Conservation (phyloP, 2,329 filamentous ascomycete species). For the Diaporthe velutina region DNA sequence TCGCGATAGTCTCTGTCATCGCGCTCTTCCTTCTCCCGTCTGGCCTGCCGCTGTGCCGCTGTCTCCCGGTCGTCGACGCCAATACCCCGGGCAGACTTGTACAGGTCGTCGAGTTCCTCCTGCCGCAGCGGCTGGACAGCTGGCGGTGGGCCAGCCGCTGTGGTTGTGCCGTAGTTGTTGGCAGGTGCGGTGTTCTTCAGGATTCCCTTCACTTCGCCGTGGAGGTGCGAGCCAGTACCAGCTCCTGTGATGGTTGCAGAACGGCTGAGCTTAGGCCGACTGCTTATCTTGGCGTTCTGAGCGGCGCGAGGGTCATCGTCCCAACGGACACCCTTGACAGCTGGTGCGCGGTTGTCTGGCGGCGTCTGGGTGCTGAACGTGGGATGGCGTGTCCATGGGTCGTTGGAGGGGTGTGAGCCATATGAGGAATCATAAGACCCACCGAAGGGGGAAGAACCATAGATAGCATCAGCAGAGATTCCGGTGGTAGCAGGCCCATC, state of each 20-base stretch:
- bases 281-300: slow-evolving; percentile 37
- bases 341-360: slow-evolving; percentile 20
- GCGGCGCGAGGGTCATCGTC: slow-evolving; percentile 36
- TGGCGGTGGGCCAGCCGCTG: not conserved
- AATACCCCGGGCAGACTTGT: slow-evolving; percentile 33
- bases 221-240: slow-evolving; percentile 30
- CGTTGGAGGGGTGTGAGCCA: slow-evolving; percentile 27
- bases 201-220: slow-evolving; percentile 39
- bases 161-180: not conserved
- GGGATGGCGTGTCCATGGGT: slow-evolving; percentile 15
- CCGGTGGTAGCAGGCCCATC: slow-evolving; percentile 22
- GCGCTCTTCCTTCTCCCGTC: slow-evolving; percentile 29
- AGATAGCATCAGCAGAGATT: slow-evolving; percentile 30
- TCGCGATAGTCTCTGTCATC: slow-evolving; percentile 33
- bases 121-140: slow-evolving; percentile 31
- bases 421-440: slow-evolving; percentile 34
- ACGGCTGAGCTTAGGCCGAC: slow-evolving; percentile 32
- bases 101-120: slow-evolving; percentile 36
- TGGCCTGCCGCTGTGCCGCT: slow-evolving; percentile 29
- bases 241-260: slow-evolving; percentile 36
- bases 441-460: slow-evolving; percentile 34
- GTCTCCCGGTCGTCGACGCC: slow-evolving; percentile 36
- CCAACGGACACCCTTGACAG: slow-evolving; percentile 39
- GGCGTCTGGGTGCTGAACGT: slow-evolving; percentile 16
- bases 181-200: slow-evolving; percentile 30